Percentiles rank a stretch among this genome's conserved stretches.
phyloP scores from a whole-genome alignment of 2,329 filamentous ascomycete species.

The Biscogniauxia mediterranea region DNA sequence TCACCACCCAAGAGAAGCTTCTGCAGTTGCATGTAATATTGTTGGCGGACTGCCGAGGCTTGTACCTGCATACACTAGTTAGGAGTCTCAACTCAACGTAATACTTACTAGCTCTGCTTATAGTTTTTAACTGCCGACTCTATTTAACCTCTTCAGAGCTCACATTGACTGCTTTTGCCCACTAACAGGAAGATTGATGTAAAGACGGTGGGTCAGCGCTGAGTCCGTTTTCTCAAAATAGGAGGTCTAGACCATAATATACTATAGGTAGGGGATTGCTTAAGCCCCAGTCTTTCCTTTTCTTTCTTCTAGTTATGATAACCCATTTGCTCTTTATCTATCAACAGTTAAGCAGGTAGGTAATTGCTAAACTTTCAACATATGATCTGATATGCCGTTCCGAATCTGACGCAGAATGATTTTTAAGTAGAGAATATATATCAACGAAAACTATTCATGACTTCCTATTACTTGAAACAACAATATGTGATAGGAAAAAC shows the following conservation, averaged over 20 bases:
- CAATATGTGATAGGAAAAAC: no score
- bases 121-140: not conserved
- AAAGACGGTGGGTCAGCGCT: not conserved
- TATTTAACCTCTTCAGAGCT: not conserved
- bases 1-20: not conserved
- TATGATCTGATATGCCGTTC: no score
- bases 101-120: not conserved
- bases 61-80: constrained; percentile 15
- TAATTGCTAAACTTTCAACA: no score
- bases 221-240: not conserved
- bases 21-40: not conserved
- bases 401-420: no score
- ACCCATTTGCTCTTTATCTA: no score
- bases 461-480: no score
- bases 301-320: no score
- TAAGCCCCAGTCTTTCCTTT: no score
- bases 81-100: not conserved
- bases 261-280: not conserved
- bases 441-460: no score
- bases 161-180: not conserved
- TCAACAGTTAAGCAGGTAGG: no score
- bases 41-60: constrained; percentile 2
- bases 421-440: no score
- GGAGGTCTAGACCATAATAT: not conserved
- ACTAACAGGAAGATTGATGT: not conserved